Evolutionary conservation across 441 rosid genomes (phyloP), one percentile per base, ranked within the genome.

Genomic region (Bocquillonia castaneifolia): DNA sequence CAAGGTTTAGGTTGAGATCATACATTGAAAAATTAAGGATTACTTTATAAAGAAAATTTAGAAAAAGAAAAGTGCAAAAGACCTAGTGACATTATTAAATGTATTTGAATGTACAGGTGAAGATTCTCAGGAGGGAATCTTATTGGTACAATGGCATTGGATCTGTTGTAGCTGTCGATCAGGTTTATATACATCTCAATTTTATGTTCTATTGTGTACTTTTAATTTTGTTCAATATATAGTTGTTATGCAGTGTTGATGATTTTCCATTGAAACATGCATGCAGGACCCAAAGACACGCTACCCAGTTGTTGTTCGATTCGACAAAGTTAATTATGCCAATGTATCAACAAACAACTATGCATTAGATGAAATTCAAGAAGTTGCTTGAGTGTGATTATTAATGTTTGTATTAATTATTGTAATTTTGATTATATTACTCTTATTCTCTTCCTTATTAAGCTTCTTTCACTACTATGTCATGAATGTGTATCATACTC

Each of bases 271-370:
- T 29, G 56, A 45, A 60, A 42, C 25, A 7, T 39, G 1, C 1
- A 7, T 9, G 10, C 81, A 92, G 96, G 96, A 92, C 60, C 93
- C 98, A 0, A 86, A 83, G 75, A 79, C 84, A 5, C 77, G 86
- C 57, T 92, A 92, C 77, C 98, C 96, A 1, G 98, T 88, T 15
- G 96, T 92, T 76, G 98, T 92, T 75, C 87, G 96, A 75, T 90
- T 92, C 79, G 60, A 84, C 70, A 92, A 92, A 77, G 95, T 92
- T 55, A 90, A 92, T 66, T 88, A 87, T 62, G 96, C 93, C 1
- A 92, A 87, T 77, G 88, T 92, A 76, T 92, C 96, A 3, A 92
- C 96, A 60, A 92, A 92, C 86, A 92, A 90, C 87, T 92, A 90
- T 20, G 95, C 96, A 44, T 77, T 92, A 91, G 96, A 90, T 67